Conservation (phyloP, 768 basidiomycete species). For the Glaciozyma antarctica region DNA sequence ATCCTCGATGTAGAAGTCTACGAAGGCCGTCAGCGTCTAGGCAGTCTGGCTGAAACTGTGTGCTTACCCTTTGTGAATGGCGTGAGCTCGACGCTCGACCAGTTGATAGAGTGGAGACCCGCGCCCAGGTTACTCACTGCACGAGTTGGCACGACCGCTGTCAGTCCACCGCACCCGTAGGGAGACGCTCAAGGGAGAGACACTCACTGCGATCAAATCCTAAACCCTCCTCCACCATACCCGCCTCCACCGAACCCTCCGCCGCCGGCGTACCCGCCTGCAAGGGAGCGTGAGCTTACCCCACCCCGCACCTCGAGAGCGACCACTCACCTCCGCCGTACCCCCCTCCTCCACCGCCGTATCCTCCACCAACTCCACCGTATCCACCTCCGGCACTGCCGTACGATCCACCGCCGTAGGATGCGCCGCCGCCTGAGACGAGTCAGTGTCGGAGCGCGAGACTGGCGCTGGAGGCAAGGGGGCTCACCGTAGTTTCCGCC, state of each 20-base stretch:
- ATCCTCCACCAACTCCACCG: constrained; percentile 36
- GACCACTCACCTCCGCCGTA: constrained; percentile 27
- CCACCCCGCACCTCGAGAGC: not conserved
- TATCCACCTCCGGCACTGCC: constrained; percentile 28
- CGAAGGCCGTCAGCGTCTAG: no score
- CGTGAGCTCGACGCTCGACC: constrained; percentile 61
- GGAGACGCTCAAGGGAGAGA: not conserved
- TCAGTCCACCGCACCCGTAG: constrained; percentile 2
- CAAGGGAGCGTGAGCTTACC: constrained; percentile 22
- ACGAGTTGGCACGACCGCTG: not conserved
- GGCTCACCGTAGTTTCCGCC: not conserved
- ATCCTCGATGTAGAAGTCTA: constrained; percentile 80
- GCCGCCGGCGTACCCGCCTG: constrained; percentile 41
- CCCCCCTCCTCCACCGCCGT: constrained; percentile 38
- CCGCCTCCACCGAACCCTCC: constrained; percentile 41
- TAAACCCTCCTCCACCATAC: constrained; percentile 49
- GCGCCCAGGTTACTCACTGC: constrained; percentile 26
- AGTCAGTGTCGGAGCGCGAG: no score
- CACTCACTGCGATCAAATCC: constrained; percentile 48
- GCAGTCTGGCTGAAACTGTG: no score
- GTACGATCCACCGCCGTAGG: not conserved
- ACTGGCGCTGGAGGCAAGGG: no score
- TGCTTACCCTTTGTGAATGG: constrained; percentile 73
- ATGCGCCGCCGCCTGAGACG: not conserved
- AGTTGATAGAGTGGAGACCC: constrained; percentile 53